Evolutionary conservation across 2,329 filamentous ascomycete genomes (phyloP), one percentile per base, ranked within the genome.

Genomic region (Trichocomaceae sp.): DNA sequence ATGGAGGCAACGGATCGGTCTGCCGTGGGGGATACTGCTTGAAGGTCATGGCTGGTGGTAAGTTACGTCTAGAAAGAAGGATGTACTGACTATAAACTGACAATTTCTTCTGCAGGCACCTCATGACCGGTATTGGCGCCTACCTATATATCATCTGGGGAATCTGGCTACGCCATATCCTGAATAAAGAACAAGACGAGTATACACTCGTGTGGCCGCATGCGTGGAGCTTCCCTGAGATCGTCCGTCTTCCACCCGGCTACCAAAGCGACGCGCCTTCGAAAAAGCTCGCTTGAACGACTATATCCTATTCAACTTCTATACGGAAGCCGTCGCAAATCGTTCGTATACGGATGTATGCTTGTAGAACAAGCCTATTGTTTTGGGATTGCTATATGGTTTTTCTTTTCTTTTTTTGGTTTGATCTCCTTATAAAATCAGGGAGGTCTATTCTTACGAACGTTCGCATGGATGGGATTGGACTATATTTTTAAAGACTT

Each of bases 61-160:
- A 69, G 79, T 68, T 17, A 26, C 23, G n/a, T n/a, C n/a, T n/a
- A 26, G 7, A 26, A 26, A 19, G 9, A 26, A 31, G 12, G 12
- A 3, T 8, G 8, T 46, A 57, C 42, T 19, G 26, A 20, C 29
- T 10, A 39, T 26, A 20, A 47, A 20, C 31, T 56, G 47, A 23
- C 39, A 23, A 33, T 53, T 29, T n/a, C 47, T 31, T 31, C 29
- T 31, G 29, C 52, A 79, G 86, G 86, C 88, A 92, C 72, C 65
- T 92, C 37, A 84, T 92, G 79, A 93, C 89, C 0, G 88, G 88
- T 12, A 76, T 85, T 35, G 89, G 89, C 67, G 88, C 88, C 15
- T 95, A 95, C 69, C 87, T 86, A 66, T 90, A 92, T 67, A 89
- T 95, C 61, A 76, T 83, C 13, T 95, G 89, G 88, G 86, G 88